phyloP scores from a whole-genome alignment of 2,329 filamentous ascomycete species.

The Cladophialophora exuberans region DNA sequence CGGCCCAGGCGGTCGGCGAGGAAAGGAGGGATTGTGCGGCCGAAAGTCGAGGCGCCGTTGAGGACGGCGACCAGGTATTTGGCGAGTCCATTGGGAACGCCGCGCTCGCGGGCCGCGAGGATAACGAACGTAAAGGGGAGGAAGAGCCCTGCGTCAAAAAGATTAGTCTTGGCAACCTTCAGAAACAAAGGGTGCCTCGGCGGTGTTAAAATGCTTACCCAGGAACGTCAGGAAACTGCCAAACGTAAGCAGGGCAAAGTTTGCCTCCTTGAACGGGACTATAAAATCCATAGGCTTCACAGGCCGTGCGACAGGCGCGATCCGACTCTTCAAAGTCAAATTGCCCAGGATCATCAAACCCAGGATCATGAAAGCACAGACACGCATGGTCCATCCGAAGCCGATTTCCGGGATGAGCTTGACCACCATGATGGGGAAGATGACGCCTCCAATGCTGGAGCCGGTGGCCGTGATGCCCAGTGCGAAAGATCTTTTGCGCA shows the following conservation, averaged over 20 bases:
- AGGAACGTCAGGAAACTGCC: constrained; percentile 51
- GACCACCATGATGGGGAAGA: constrained; percentile 65
- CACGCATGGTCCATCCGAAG: constrained; percentile 62
- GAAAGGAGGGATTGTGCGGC: constrained; percentile 39
- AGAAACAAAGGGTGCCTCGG: background rate
- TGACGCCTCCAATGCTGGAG: constrained; percentile 60
- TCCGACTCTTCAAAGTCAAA: constrained; percentile 57
- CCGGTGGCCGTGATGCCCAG: constrained; percentile 59
- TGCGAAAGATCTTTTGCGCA: constrained; percentile 54
- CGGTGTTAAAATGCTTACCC: constrained; percentile 30
- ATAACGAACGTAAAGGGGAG: constrained; percentile 36
- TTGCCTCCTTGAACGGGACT: constrained; percentile 34
- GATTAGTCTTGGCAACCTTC: background rate
- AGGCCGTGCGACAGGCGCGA: constrained; percentile 44
- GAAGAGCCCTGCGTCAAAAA: constrained; percentile 37
- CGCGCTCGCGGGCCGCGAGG: constrained; percentile 40
- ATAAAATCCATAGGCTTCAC: constrained; percentile 38
- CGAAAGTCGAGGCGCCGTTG: constrained; percentile 49
- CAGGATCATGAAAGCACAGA: constrained; percentile 65
- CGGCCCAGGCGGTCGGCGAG: constrained; percentile 37
- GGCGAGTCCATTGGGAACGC: constrained; percentile 53
- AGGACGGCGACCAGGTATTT: constrained; percentile 59
- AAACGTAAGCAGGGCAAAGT: constrained; percentile 32
- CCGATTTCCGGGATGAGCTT: constrained; percentile 58
- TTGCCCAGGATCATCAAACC: constrained; percentile 57